Base-by-base conservation (phyloP, 805 yeast species). In the Deakozyma indianensis region DNA sequence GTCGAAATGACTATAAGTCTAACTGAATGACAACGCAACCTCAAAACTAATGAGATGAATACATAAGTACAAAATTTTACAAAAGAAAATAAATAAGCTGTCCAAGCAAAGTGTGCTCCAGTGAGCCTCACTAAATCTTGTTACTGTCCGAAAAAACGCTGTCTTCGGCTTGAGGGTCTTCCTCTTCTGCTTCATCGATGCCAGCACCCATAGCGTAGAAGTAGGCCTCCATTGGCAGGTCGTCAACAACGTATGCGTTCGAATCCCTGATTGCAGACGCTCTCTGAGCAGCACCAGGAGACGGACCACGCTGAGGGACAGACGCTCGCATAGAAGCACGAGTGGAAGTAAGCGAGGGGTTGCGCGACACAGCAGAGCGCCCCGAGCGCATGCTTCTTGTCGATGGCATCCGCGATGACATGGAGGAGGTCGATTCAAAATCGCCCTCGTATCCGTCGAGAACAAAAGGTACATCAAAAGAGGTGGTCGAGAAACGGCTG, bases 81-180 rank as follows among this genome's bases (percentile, higher is more conserved):
- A 14, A 32, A 7, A 32, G 9, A 32, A 7, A 32, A 32, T 32
- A 32, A 32, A 32, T 32, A 32, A n/a, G 7, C n/a, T n/a, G n/a
- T n/a, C n/a, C n/a, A n/a, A n/a, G n/a, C n/a, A n/a, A n/a, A n/a
- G n/a, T n/a, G n/a, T n/a, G n/a, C n/a, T n/a, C n/a, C n/a, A n/a
- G n/a, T n/a, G n/a, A n/a, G n/a, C 16, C 20, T 20, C 38, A n/a
- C 18, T n/a, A 32, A 32, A 32, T 32, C 38, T 32, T 9, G 38
- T 32, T 32, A 20, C 38, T 32, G 38, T 32, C 38, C 16, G 38
- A 32, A 32, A 32, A 32, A 14, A 32, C 38, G 18, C 38, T n/a
- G 18, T 32, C 38, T n/a, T n/a, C n/a, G n/a, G n/a, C n/a, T n/a
- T n/a, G n/a, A 14, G 38, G 18, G 38, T 32, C 5, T 20, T 32